Base-by-base conservation (phyloP, 768 basidiomycete species). In the Atractiella rhizophila region DNA sequence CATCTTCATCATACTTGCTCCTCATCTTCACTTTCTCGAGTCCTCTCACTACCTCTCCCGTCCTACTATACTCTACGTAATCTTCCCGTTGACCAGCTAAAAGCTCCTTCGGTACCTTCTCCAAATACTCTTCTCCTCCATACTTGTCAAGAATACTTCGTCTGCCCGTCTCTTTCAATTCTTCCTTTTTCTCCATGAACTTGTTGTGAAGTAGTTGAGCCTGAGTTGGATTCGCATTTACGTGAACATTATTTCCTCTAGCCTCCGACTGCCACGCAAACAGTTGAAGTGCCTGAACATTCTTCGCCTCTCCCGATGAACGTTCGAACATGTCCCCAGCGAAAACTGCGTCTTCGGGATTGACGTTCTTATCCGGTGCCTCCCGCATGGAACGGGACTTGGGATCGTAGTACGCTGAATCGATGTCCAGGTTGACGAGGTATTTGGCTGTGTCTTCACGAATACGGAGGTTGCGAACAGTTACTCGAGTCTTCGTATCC, bases 331-430 rank as follows among this genome's bases (percentile, higher is more conserved):
- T 96, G 60, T 98, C 91, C 11, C 91, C 91, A 25, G 85, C 83
- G 54, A 94, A 98, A 54, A 65, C 66, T 5, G 81, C 73, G 54
- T 96, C 88, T 59, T 88, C 83, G n/a, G 79, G 62, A 5, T 72
- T 65, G 20, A 79, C 63, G 50, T 71, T 69, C 56, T 69, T 71
- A 12, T 73, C 45, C 0, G 88, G 91, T 30, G 88, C 86, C 54
- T 98, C 91, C 60, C 91, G 76, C 91, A 98, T 98, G 6, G 88
- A 94, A 54, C 91, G 75, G 11, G 91, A 96, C 64, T 98, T 98
- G 35, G 91, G 91, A 56, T 98, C 91, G 56, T 98, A 98, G 63
- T 96, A 94, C 8, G 91, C 91, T 52, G 79, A 83, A 0, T 81
- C 75, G 1, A 77, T 76, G 59, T 96, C 85, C 58, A 98, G 59